Evolutionary conservation across 2,329 filamentous ascomycete species (phyloP).

Genomic region (Fusarium sp.): DNA sequence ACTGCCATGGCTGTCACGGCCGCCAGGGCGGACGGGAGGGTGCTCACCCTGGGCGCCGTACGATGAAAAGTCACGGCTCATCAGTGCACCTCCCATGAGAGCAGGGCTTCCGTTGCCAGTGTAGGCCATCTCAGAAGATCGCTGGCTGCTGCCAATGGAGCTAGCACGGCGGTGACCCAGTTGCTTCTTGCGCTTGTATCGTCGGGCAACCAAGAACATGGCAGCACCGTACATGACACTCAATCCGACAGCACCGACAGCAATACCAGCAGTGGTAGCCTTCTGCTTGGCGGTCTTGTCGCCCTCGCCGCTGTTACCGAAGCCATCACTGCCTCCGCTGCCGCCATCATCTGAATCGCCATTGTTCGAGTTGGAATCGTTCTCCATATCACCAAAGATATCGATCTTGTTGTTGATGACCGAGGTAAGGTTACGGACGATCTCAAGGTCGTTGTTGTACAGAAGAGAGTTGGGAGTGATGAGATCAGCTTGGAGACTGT

Average conservation of each 20-base stretch:
- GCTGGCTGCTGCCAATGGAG: conserved; percentile 71
- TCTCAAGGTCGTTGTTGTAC: conserved; percentile 76
- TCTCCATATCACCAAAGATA: conserved; percentile 56
- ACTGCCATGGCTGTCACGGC: conserved; percentile 74
- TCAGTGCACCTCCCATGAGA: conserved; percentile 77
- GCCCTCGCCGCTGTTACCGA: conserved; percentile 58
- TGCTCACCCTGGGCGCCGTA: conserved; percentile 61
- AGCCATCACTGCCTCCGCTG: conserved; percentile 57
- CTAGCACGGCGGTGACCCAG: conserved; percentile 81
- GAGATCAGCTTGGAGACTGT: conserved; percentile 76
- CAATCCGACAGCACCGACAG: conserved; percentile 80
- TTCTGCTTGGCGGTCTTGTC: conserved; percentile 70
- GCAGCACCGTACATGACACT: conserved; percentile 90
- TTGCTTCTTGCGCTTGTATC: conserved; percentile 88
- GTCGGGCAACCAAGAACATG: conserved; percentile 92
- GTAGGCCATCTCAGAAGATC: conserved; percentile 67
- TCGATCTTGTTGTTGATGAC: conserved; percentile 86
- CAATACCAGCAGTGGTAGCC: conserved; percentile 77
- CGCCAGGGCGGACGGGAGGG: conserved; percentile 50
- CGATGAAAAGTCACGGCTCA: conserved; percentile 68
- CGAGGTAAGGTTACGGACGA: conserved; percentile 79
- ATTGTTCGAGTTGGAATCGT: conserved; percentile 51
- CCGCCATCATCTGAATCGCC: conserved; percentile 54
- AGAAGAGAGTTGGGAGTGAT: conserved; percentile 78
- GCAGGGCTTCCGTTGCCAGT: conserved; percentile 64